phyloP scores from a whole-genome alignment of 148 eudicot genomes.

The Agrostemma githago region DNA sequence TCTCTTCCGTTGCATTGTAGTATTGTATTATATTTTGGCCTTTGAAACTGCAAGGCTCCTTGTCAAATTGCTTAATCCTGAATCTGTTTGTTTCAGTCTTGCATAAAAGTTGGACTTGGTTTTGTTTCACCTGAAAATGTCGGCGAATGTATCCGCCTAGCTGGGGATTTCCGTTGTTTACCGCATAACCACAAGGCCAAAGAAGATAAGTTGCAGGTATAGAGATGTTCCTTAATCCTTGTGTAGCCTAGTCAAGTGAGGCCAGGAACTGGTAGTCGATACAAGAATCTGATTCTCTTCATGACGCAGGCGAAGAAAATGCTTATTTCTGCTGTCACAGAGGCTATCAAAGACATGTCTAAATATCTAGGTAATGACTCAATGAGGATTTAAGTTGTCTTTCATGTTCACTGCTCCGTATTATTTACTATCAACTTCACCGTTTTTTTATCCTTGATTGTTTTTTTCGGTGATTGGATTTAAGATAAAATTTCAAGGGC shows the following conservation, averaged over 20 bases:
- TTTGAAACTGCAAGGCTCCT: background rate
- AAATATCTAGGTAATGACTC: no score
- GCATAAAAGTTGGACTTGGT: constrained; percentile 27
- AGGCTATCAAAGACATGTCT: background rate
- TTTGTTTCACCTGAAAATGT: constrained; percentile 34
- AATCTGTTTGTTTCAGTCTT: constrained; percentile 26
- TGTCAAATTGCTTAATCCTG: background rate
- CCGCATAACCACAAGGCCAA: constrained; percentile 27
- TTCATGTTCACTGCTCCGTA: background rate
- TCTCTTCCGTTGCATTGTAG: background rate
- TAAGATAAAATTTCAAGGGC: background rate
- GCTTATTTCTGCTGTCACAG: constrained; percentile 5
- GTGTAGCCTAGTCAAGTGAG: background rate
- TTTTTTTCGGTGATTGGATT: no score
- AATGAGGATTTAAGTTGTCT: background rate
- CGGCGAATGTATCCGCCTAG: constrained; percentile 23
- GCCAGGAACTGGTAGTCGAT: background rate
- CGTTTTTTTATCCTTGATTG: background rate
- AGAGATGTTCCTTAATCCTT: background rate
- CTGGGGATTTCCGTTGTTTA: constrained; percentile 24
- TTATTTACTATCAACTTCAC: background rate
- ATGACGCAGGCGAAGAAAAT: constrained; percentile 12
- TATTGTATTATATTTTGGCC: background rate
- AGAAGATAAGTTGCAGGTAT: constrained; percentile 28
- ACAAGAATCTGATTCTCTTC: background rate